Evolutionary conservation across 208 protist genomes (phyloP), one percentile per base, ranked within the genome.

Genomic region (Leishmania martiniquensis): DNA sequence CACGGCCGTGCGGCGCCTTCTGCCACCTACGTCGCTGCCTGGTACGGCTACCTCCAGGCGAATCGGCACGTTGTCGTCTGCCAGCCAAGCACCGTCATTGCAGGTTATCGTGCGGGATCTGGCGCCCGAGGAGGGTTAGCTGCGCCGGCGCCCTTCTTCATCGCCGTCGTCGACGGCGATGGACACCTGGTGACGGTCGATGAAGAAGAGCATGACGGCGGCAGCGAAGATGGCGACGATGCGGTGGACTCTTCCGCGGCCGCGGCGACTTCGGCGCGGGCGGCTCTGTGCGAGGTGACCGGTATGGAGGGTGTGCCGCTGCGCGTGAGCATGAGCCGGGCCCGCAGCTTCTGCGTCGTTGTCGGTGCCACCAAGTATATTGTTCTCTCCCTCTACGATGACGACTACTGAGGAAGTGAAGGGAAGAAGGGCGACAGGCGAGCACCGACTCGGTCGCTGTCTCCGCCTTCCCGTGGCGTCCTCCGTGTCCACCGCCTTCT

Each of bases 311-410:
- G 63, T 10, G 79, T 71, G 17, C 84, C 85, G 32, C 76, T 95
- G 54, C 82, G 81, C 34, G 85, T 82, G 39, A 91, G 88, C 39
- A 84, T 94, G 39, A 95, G 93, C 74, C 74, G 83, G 10, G 82
- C 81, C 12, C 83, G 91, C 34, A 88, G 89, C 65, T 96, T 96
- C 77, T 82, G 79, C 73, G 93, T 96, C 5, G 68, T 96, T 12
- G 90, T 85, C 29, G 83, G 83, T 12, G 77, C 85, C 25, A 72
- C 90, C 51, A 86, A 88, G 60, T 94, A 93, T 71, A 72, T 96
- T 39, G 87, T 96, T 4, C 42, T 96, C 32, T 91, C 94, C 62
- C 82, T 96, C 25, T 94, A 93, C 81, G 81, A 86, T 37, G 83
- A 88, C 34, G 79, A 88, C 44, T 69, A 80, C 47, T 78, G 69